Evolutionary conservation across 306 rosid genomes (phyloP).

Genomic region (Cicer chorassanicum): DNA sequence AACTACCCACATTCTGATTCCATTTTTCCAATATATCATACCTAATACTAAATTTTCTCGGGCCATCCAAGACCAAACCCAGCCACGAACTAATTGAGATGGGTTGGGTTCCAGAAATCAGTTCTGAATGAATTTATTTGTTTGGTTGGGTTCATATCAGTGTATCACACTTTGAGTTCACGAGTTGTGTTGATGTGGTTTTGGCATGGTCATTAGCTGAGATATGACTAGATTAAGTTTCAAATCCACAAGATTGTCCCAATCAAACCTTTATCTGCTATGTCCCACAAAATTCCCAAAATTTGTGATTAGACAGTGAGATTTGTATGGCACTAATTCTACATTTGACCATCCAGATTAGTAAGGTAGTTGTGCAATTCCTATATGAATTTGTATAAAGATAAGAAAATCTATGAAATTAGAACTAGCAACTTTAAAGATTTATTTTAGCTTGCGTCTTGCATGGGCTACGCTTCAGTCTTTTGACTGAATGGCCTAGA

Average conservation of each 20-base stretch:
- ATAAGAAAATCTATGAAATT: background rate
- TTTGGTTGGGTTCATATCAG: background rate
- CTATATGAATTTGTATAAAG: background rate
- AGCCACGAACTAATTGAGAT: background rate
- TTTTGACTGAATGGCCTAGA: constrained; percentile 30
- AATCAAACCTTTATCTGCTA: no score
- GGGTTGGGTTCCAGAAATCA: constrained; percentile 12
- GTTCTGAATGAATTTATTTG: background rate
- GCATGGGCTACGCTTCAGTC: background rate
- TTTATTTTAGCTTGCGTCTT: background rate
- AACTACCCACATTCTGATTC: constrained; percentile 6
- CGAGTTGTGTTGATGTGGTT: background rate
- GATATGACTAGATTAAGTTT: no score
- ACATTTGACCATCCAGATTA: constrained; percentile 4
- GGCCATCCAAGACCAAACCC: background rate
- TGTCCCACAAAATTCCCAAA: no score
- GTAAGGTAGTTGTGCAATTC: background rate
- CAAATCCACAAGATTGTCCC: no score
- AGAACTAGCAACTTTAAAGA: background rate
- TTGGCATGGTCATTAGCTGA: no score
- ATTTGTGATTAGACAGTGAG: no score
- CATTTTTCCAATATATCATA: constrained; percentile 1
- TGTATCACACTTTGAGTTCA: background rate
- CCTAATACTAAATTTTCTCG: constrained; percentile 3
- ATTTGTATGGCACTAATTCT: background rate